Percentiles rank a stretch among this genome's conserved stretches.
These are phyloP conservation scores for Backusella luteola DNA, from an alignment of 192 early-diverging fungal species.

Conservation along the genomic window DNA sequence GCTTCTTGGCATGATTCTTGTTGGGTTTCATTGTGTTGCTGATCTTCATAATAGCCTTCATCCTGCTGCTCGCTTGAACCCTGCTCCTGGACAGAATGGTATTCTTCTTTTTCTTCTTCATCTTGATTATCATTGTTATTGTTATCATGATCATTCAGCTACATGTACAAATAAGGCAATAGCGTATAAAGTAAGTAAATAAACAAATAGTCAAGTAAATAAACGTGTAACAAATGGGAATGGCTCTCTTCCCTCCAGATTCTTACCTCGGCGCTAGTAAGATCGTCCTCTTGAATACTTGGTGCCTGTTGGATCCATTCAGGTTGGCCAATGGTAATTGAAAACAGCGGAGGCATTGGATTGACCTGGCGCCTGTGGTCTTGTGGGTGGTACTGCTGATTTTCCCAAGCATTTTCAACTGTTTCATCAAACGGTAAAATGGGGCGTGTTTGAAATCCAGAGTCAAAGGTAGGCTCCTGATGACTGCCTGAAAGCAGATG, in stretches of 20 bases:
- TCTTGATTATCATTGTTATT: neutral
- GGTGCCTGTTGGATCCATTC: neutral
- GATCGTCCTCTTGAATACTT: neutral
- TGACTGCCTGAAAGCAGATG: neutral
- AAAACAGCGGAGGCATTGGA: constrained; percentile 26
- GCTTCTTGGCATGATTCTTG: neutral
- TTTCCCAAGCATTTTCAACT: constrained; percentile 31
- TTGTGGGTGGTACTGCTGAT: neutral
- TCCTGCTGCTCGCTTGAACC: neutral
- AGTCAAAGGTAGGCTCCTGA: neutral
- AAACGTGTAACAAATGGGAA: neutral
- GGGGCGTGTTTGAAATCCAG: constrained; percentile 12
- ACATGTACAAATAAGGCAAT: too few relatives aligned
- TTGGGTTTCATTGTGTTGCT: neutral
- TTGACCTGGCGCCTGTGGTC: constrained; percentile 9
- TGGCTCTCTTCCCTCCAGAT: neutral
- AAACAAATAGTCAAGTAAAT: neutral
- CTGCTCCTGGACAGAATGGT: neutral
- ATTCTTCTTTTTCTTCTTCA: neutral
- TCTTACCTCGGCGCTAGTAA: neutral
- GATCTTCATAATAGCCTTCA: neutral
- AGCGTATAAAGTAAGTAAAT: neutral
- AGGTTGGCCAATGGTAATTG: constrained; percentile 11
- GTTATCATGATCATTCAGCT: neutral
- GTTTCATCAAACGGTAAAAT: constrained; percentile 10